Evolutionary conservation across 192 early-diverging fungal genomes (phyloP), one percentile per base, ranked within the genome.

Genomic region (Phycomyces blakesleeanus): DNA sequence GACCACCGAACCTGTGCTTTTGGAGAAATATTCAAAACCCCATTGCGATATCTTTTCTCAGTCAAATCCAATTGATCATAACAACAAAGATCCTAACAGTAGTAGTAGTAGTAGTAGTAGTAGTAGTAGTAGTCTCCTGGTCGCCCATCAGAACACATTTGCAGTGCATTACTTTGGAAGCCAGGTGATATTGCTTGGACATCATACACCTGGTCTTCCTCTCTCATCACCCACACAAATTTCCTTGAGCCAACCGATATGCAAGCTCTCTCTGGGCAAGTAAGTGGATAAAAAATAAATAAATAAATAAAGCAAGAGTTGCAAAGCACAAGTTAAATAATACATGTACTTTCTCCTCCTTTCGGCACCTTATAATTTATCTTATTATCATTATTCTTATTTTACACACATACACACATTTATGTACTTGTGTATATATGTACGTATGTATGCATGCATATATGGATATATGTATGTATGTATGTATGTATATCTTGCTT

Each of bases 211-310:
- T 18, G 51, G 49, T 24, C n/a, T 20, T 3, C 22, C 37, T 38
- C 22, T 53, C 16, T 18, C 49, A 22, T 18, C 34, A 0, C 57
- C 65, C n/a, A 34, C 29, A 2, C 29, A 34, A 18, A 42, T 0
- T 59, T 21, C 20, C 16, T 58, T 24, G 3, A 10, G 11, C 22
- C 44, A 14, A 37, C 47, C 40, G 26, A 57, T 67, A 39, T 67
- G 56, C 44, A 67, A 67, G 39, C 57, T 67, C 16, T 26, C 65
- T 20, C 59, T 67, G 58, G 65, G 65, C 3, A 57, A 67, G 56
- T 67, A 60, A 42, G 59, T 50, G 7, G 34, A 57, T 15, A 18
- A 20, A 11, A 20, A 57, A 20, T 34, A 20, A 57, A 26, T 29
- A 24, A 14, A 24, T 29, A 24, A n/a, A n/a, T n/a, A n/a, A n/a